Conservation (phyloP, 1,284 basidiomycete genomes). For the Leccinum griseonigrum region DNA sequence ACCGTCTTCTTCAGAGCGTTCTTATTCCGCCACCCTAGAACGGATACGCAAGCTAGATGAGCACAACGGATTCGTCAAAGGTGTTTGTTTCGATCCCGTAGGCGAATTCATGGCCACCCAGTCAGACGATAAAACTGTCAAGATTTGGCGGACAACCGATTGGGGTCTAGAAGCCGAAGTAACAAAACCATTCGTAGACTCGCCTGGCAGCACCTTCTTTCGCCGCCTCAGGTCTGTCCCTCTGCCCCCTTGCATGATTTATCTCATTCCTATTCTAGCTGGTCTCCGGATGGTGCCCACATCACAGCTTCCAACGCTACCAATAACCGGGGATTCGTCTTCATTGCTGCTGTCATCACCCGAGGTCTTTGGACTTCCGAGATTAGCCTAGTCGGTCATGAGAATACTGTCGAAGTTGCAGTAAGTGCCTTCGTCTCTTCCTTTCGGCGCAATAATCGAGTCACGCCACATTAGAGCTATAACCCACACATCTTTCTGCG, state of each 20-base stretch:
- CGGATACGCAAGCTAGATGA: slow-evolving; percentile 80
- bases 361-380: slow-evolving; percentile 85
- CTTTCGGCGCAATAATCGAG: slow-evolving; percentile 12
- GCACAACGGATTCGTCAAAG: slow-evolving; percentile 97
- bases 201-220: slow-evolving; percentile 95
- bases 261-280: slow-evolving; percentile 48
- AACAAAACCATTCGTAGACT: slow-evolving; percentile 88
- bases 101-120: slow-evolving; percentile 96
- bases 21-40: slow-evolving; percentile 44
- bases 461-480: slow-evolving; percentile 60
- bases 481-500: slow-evolving; percentile 91
- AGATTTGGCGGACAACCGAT: slow-evolving; percentile 94
- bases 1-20: neutral
- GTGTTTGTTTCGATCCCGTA: slow-evolving; percentile 97
- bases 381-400: slow-evolving; percentile 94
- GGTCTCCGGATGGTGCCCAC: slow-evolving; percentile 98
- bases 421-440: slow-evolving; percentile 44
- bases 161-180: slow-evolving; percentile 88
- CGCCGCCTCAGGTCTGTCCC: slow-evolving; percentile 73
- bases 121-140: slow-evolving; percentile 94
- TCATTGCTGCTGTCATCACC: slow-evolving; percentile 94
- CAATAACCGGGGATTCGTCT: slow-evolving; percentile 93
- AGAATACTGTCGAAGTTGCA: slow-evolving; percentile 96
- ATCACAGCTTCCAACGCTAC: slow-evolving; percentile 97
- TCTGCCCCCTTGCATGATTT: slow-evolving; percentile 1